Evolutionary conservation across 129 eudicot species (phyloP), one percentile per base, ranked within the genome.

Genomic region (Chrysanthemum lavandulifolium): DNA sequence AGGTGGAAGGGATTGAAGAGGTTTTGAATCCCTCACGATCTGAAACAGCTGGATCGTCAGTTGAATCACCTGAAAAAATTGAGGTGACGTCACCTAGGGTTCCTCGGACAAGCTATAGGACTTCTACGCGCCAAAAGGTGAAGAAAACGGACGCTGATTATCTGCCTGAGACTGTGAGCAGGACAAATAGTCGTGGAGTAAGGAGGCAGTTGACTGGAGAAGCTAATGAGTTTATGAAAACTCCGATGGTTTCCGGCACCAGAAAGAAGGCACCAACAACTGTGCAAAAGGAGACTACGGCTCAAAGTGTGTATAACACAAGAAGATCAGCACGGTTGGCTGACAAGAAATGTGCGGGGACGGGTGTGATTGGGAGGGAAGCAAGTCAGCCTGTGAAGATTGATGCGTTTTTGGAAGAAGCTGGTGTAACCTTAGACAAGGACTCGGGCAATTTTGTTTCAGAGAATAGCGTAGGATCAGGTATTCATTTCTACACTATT

Each of bases 1-100:
- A 91, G 97, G 92, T 91, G 13, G 82, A 78, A 62, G 97, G 97
- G 12, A 59, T 88, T 50, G 92, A 91, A 59, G 96, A 91, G 19
- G 10, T 82, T 29, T 16, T 78, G 83, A 77, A 72, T 9, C 56
- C 76, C 5, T 69, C 67, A 9, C 64, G 60, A 66, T 73, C 86
- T 11, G 88, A 65, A 61, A 73, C 72, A 4, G 76, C 51, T 12
- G 74, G 72, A 60, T 83, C 88, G 0, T 82, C 95, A 10, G 55
- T 83, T 56, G 88, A 78, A 53, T 86, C 88, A 1, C 86, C 88
- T 11, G 88, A 78, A 21, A 75, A 56, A 61, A 43, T 72, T 12
- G 83, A 73, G 31, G 51, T 56, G 10, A 56, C 74, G 11, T 64
- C 84, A 3, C 73, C 81, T 0, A 61, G 65, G 73, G 85, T 54